Percentiles rank a stretch among this genome's conserved stretches.
Conservation (phyloP, 1,284 basidiomycete genomes). For the Termitomyces sp. region DNA sequence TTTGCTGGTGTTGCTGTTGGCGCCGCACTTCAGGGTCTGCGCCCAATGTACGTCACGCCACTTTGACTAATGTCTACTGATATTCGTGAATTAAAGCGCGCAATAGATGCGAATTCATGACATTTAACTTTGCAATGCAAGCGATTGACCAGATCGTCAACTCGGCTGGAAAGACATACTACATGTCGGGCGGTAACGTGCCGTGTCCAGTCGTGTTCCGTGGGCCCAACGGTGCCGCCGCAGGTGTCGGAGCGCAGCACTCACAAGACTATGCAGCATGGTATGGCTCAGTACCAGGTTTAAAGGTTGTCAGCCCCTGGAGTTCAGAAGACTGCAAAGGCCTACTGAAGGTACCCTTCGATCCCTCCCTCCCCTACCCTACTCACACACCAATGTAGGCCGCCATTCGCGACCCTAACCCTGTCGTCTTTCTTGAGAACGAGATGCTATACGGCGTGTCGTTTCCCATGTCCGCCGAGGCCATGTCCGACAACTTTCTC, state of each 20-base stretch:
- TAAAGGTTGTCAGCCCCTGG: conserved; percentile 98
- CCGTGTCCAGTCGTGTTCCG: conserved; percentile 99
- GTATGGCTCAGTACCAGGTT: conserved; percentile 95
- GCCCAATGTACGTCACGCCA: conserved; percentile 67
- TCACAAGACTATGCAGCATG: conserved; percentile 91
- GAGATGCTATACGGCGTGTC: conserved; percentile 98
- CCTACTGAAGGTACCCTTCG: conserved; percentile 79
- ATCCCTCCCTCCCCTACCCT: conserved; percentile 1
- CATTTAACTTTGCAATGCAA: conserved; percentile 94
- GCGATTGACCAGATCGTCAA: conserved; percentile 99
- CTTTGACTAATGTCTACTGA: not conserved
- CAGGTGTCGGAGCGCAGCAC: conserved; percentile 94
- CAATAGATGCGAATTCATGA: conserved; percentile 97
- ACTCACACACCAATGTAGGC: conserved; percentile 40
- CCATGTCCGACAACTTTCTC: conserved; percentile 92
- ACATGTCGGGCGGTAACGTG: conserved; percentile 99
- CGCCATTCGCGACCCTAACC: conserved; percentile 98
- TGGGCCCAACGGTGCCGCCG: conserved; percentile 97
- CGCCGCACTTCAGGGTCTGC: conserved; percentile 89
- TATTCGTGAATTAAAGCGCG: not conserved
- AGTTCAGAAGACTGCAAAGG: conserved; percentile 98
- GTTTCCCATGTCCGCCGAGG: conserved; percentile 94
- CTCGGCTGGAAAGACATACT: conserved; percentile 99
- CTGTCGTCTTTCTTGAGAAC: conserved; percentile 98
- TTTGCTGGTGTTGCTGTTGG: conserved; percentile 97